Percentiles rank a stretch among this genome's conserved stretches.
These are phyloP conservation scores for Dioszegia hungarica DNA, from an alignment of 768 basidiomycete genomes.

Conservation along the genomic window DNA sequence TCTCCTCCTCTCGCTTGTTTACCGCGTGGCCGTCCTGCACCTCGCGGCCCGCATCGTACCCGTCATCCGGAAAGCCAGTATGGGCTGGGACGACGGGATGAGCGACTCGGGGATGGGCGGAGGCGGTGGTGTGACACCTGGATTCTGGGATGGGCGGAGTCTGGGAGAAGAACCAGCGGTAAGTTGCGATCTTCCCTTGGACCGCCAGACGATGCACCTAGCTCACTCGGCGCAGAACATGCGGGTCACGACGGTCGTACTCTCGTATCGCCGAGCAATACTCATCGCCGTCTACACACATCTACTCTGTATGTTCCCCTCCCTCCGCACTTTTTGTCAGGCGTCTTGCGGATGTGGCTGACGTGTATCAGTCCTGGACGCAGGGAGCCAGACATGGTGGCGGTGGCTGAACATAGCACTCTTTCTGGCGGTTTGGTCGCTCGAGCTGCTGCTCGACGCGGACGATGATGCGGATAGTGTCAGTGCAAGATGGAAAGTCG, in stretches of 20 bases:
- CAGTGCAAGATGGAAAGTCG: constrained; percentile 42
- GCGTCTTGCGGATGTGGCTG: not conserved
- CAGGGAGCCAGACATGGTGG: constrained; percentile 49
- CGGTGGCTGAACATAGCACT: constrained; percentile 44
- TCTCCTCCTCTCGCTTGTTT: constrained; percentile 45
- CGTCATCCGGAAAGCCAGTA: constrained; percentile 39
- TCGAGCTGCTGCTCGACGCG: constrained; percentile 46
- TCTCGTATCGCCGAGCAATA: constrained; percentile 48
- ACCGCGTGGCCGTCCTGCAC: constrained; percentile 47
- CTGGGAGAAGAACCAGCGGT: constrained; percentile 45
- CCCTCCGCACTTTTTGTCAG: not conserved
- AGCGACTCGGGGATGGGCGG: constrained; percentile 10
- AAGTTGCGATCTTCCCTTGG: constrained; percentile 4
- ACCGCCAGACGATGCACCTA: not conserved
- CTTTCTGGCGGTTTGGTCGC: constrained; percentile 44
- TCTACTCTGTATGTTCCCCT: constrained; percentile 38
- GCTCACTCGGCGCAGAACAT: constrained; percentile 35
- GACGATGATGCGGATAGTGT: constrained; percentile 46
- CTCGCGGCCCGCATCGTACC: constrained; percentile 48
- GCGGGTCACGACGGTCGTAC: constrained; percentile 45
- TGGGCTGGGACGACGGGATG: constrained; percentile 42
- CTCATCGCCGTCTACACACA: constrained; percentile 50
- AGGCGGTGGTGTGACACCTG: constrained; percentile 10
- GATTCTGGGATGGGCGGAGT: constrained; percentile 45
- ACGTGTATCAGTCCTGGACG: constrained; percentile 38